Conservation (phyloP, 345 rosid genomes). For the Gossypium herbaceum region DNA sequence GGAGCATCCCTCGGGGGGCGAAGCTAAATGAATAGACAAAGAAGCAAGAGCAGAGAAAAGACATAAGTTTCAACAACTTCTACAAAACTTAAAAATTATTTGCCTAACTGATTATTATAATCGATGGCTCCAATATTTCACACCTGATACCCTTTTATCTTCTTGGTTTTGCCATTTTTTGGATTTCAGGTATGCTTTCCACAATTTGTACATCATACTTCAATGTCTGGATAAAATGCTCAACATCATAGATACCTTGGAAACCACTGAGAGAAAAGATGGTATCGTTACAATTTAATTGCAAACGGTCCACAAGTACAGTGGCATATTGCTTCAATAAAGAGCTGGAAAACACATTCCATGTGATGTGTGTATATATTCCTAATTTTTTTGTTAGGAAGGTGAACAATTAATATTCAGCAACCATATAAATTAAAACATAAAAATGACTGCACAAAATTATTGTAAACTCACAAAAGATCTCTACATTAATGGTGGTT, state of each 20-base stretch:
- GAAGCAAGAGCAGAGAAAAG: neutral
- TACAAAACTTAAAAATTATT: neutral
- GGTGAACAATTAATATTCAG: neutral
- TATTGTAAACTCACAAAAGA: neutral
- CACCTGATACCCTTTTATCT: conserved; percentile 96
- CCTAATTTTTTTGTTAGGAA: neutral
- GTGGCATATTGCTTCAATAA: neutral
- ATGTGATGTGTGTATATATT: neutral
- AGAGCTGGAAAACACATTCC: neutral
- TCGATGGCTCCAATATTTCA: conserved; percentile 16
- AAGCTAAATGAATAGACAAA: conserved; percentile 38
- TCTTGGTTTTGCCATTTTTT: conserved; percentile 80
- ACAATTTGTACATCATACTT: conserved; percentile 82
- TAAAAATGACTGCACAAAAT: neutral
- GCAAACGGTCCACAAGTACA: neutral
- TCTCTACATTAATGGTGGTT: neutral
- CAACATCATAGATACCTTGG: conserved; percentile 93
- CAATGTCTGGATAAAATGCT: conserved; percentile 76
- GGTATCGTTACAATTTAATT: neutral
- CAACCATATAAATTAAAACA: neutral
- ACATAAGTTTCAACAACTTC: neutral
- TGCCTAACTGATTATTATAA: neutral
- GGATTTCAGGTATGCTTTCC: conserved; percentile 83
- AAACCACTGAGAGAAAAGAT: conserved; percentile 61
- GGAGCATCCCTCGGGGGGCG: conserved; percentile 96